Percentiles rank a stretch among this genome's conserved stretches.
phyloP scores from a whole-genome alignment of 345 rosid genomes.

The Abelmoschus esculentus region DNA sequence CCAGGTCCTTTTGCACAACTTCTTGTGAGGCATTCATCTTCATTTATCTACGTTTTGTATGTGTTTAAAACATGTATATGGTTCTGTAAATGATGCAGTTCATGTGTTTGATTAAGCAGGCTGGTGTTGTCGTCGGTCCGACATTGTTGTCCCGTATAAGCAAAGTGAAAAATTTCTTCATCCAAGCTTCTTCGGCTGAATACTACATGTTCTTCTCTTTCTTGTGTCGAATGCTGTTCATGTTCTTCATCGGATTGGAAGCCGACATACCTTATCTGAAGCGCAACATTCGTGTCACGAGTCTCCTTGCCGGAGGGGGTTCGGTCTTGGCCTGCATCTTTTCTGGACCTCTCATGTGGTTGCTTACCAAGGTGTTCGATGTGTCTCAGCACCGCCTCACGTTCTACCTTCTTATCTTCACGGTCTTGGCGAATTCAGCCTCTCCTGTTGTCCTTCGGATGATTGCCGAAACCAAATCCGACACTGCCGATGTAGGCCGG shows the following conservation, averaged over 20 bases:
- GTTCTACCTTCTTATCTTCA: conserved; percentile 25
- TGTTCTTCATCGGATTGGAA: conserved; percentile 78
- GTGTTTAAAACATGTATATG: neutral
- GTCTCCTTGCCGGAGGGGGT: conserved; percentile 42
- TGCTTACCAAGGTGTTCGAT: conserved; percentile 22
- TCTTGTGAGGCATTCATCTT: conserved; percentile 32
- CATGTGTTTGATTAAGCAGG: conserved; percentile 33
- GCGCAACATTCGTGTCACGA: conserved; percentile 40
- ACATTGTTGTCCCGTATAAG: conserved; percentile 46
- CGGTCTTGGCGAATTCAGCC: conserved; percentile 45
- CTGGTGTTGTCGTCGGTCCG: conserved; percentile 73
- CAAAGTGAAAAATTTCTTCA: conserved; percentile 33
- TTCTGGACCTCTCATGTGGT: conserved; percentile 31
- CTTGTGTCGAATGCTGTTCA: conserved; percentile 50
- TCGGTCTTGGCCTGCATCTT: conserved; percentile 22
- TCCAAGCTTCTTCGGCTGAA: conserved; percentile 44
- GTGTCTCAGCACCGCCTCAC: conserved; percentile 10
- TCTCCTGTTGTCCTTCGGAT: conserved; percentile 61
- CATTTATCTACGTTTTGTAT: neutral
- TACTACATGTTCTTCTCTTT: conserved; percentile 43
- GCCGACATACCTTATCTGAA: conserved; percentile 45
- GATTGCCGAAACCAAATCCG: conserved; percentile 58
- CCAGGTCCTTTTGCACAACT: conserved; percentile 87
- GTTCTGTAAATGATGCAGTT: neutral
- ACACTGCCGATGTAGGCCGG: conserved; percentile 60